phyloP scores from a whole-genome alignment of 768 basidiomycete genomes.

The Tricholomella constricta region DNA sequence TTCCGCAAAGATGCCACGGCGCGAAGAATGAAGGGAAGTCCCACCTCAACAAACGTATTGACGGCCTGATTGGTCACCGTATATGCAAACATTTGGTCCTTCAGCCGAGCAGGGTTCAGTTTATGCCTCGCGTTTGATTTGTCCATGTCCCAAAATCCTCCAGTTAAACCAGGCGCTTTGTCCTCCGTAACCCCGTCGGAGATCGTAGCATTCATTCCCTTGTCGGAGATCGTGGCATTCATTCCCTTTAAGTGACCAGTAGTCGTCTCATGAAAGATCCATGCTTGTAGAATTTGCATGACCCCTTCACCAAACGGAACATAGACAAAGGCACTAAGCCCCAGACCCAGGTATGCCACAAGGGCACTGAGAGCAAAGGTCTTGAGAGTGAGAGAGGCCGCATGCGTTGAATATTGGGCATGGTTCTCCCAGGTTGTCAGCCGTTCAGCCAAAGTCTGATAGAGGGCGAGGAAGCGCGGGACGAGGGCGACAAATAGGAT shows the following conservation, averaged over 20 bases:
- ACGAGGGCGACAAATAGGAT: conserved; percentile 80
- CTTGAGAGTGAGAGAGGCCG: conserved; percentile 83
- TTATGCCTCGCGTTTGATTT: conserved; percentile 52
- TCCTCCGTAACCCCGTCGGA: conserved; percentile 14
- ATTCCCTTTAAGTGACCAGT: conserved; percentile 17
- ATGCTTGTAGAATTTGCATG: conserved; percentile 58
- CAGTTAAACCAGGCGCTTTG: conserved; percentile 15
- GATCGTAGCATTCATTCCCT: conserved; percentile 33
- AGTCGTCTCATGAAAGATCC: conserved; percentile 37
- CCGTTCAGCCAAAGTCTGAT: conserved; percentile 63
- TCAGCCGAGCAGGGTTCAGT: conserved; percentile 68
- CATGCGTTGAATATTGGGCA: conserved; percentile 72
- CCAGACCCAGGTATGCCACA: conserved; percentile 90
- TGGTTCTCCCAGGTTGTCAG: conserved; percentile 95
- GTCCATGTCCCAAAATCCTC: conserved; percentile 55
- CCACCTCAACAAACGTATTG: conserved; percentile 77
- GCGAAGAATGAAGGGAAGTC: conserved; percentile 76
- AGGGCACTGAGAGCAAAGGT: conserved; percentile 87
- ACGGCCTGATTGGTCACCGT: conserved; percentile 87
- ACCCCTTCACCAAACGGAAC: conserved; percentile 89
- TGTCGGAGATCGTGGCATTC: conserved; percentile 31
- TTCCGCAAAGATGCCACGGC: conserved; percentile 52
- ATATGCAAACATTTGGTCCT: conserved; percentile 93
- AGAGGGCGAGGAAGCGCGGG: conserved; percentile 75
- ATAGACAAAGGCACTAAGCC: conserved; percentile 93